A percentile compares a stretch with the other conserved stretches of the same genome.
phyloP scores from a whole-genome alignment of 2,329 filamentous ascomycete genomes.

The Thelonectria rubi region DNA sequence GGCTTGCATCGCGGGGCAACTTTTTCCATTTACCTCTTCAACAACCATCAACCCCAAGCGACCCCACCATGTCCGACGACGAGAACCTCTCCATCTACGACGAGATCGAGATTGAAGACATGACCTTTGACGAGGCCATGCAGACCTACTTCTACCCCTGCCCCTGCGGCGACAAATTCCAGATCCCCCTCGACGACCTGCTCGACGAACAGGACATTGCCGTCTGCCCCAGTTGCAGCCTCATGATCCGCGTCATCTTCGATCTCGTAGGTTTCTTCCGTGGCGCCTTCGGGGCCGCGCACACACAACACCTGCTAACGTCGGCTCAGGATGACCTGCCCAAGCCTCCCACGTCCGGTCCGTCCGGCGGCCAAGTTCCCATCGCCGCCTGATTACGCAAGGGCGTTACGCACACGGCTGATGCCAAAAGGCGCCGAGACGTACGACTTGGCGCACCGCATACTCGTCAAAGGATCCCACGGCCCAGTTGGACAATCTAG shows the following conservation, averaged over 20 bases:
- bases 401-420: neutral
- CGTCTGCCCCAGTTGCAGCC: constrained; percentile 95
- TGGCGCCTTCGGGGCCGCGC: neutral
- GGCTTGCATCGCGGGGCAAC: constrained; percentile 41
- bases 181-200: constrained; percentile 86
- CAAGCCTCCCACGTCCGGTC: constrained; percentile 47
- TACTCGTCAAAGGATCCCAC: neutral
- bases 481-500: neutral
- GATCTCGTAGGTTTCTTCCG: constrained; percentile 71
- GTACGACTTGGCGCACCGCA: neutral
- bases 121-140: constrained; percentile 84
- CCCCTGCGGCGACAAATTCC: constrained; percentile 95
- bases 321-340: constrained; percentile 55
- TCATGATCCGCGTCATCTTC: constrained; percentile 96
- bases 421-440: neutral
- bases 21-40: constrained; percentile 28
- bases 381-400: constrained; percentile 50
- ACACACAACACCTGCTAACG: constrained; percentile 8
- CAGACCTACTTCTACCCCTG: constrained; percentile 97
- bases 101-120: constrained; percentile 98
- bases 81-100: constrained; percentile 83
- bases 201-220: constrained; percentile 91
- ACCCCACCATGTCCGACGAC: constrained; percentile 66
- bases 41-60: constrained; percentile 1
- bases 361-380: constrained; percentile 48